Conservation (phyloP, 768 basidiomycete genomes). For the Amanita polypyramis region DNA sequence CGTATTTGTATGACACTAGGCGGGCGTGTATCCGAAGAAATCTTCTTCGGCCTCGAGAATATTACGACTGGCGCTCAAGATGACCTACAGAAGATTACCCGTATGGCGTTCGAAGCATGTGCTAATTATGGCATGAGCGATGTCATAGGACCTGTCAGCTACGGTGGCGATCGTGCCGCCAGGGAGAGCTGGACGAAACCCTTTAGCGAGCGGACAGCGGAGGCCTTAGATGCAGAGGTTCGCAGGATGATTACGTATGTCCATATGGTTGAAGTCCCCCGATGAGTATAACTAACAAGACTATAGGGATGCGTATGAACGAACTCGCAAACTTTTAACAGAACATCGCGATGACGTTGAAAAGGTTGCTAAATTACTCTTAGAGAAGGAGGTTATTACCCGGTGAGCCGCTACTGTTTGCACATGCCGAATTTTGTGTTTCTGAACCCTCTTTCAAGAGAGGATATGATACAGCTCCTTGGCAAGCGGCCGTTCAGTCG, state of each 20-base stretch:
- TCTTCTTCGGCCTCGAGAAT: slow-evolving; percentile 85
- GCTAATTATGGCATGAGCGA: slow-evolving; percentile 97
- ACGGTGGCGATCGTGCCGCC: slow-evolving; percentile 78
- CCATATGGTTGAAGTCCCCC: neutral
- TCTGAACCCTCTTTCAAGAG: slow-evolving; percentile 30
- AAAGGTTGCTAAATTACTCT: slow-evolving; percentile 80
- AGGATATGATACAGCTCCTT: slow-evolving; percentile 79
- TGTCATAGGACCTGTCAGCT: slow-evolving; percentile 91
- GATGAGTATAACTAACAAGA: slow-evolving; percentile 5
- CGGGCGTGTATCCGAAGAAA: slow-evolving; percentile 96
- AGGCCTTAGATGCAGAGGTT: slow-evolving; percentile 86
- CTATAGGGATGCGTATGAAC: slow-evolving; percentile 60
- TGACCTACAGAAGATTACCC: slow-evolving; percentile 95
- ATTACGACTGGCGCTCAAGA: slow-evolving; percentile 99
- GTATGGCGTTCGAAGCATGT: slow-evolving; percentile 94
- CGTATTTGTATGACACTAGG: slow-evolving; percentile 98
- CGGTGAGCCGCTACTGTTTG: slow-evolving; percentile 40
- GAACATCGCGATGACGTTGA: slow-evolving; percentile 82
- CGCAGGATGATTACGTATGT: slow-evolving; percentile 87
- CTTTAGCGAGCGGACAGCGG: slow-evolving; percentile 94
- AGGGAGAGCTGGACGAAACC: slow-evolving; percentile 93
- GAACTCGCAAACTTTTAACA: slow-evolving; percentile 74
- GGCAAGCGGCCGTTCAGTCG: slow-evolving; percentile 77
- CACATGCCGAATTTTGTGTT: neutral
- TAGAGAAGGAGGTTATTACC: slow-evolving; percentile 95